These are phyloP conservation scores for Cystodermella granulosa DNA, from an alignment of 1,284 basidiomycete species.

Conservation along the genomic window DNA sequence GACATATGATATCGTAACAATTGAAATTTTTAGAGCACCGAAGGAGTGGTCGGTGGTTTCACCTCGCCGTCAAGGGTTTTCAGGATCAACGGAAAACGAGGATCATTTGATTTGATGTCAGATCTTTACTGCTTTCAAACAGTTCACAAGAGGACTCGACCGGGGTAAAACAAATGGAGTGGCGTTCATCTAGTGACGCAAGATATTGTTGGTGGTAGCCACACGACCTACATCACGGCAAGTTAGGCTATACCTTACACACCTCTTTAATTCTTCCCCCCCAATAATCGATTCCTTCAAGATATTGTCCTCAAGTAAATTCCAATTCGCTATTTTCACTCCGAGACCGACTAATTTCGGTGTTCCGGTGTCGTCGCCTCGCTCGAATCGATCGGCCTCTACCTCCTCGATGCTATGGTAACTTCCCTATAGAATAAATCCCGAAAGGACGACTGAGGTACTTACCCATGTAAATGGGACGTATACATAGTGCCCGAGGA, in stretches of 20 bases:
- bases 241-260: slow-evolving; percentile 75
- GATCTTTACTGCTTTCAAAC: too few relatives aligned
- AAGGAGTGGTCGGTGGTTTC: too few relatives aligned
- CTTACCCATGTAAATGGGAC: slow-evolving; percentile 64
- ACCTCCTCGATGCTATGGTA: slow-evolving; percentile 53
- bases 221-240: slow-evolving; percentile 79
- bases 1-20: too few relatives aligned
- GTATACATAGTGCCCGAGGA: slow-evolving; percentile 67
- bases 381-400: slow-evolving; percentile 45
- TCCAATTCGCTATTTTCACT: slow-evolving; percentile 55
- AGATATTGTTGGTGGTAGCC: slow-evolving; percentile 21
- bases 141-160: too few relatives aligned
- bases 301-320: slow-evolving; percentile 44
- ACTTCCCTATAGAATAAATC: neutral
- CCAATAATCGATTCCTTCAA: slow-evolving; percentile 36
- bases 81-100: too few relatives aligned
- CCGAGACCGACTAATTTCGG: slow-evolving; percentile 24
- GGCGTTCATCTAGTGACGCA: too few relatives aligned
- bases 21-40: too few relatives aligned
- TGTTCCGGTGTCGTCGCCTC: slow-evolving; percentile 15
- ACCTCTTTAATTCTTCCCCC: slow-evolving; percentile 53
- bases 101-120: too few relatives aligned
- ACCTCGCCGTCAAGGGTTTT: too few relatives aligned
- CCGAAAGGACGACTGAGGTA: slow-evolving; percentile 2
- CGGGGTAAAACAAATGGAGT: too few relatives aligned